Conservation (phyloP, 176 grass and related monocot species). For the Zoysia japonica region DNA sequence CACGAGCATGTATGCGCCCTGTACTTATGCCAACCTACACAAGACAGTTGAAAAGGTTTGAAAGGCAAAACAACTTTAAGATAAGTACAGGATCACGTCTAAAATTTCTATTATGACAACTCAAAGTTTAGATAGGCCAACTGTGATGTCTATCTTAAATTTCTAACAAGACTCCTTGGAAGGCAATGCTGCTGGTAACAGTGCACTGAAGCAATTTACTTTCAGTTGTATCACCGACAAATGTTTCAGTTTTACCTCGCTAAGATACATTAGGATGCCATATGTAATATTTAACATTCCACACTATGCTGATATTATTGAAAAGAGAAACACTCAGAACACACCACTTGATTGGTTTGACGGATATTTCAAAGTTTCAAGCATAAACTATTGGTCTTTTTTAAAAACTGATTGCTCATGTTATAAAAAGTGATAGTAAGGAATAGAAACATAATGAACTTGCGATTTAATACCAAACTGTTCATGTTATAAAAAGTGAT, state of each 20-base stretch:
- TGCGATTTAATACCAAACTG: neutral
- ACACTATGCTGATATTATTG: neutral
- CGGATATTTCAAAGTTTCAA: neutral
- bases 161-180: neutral
- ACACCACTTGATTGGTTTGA: neutral
- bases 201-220: neutral
- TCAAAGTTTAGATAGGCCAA: neutral
- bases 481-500: neutral
- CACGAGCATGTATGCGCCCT: constrained; percentile 95
- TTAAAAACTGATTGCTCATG: neutral
- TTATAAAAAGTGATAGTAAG: neutral
- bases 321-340: neutral
- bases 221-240: neutral
- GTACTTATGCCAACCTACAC: constrained; percentile 97
- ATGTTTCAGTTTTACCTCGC: neutral
- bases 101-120: neutral
- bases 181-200: neutral
- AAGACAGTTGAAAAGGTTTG: constrained; percentile 40
- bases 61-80: neutral
- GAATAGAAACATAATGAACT: neutral
- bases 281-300: neutral
- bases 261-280: neutral
- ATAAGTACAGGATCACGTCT: neutral
- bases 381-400: neutral
- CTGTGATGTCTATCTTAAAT: neutral